Conservation (phyloP, 1,139 yeast species). For the Sugiyamaella xylanicola region DNA sequence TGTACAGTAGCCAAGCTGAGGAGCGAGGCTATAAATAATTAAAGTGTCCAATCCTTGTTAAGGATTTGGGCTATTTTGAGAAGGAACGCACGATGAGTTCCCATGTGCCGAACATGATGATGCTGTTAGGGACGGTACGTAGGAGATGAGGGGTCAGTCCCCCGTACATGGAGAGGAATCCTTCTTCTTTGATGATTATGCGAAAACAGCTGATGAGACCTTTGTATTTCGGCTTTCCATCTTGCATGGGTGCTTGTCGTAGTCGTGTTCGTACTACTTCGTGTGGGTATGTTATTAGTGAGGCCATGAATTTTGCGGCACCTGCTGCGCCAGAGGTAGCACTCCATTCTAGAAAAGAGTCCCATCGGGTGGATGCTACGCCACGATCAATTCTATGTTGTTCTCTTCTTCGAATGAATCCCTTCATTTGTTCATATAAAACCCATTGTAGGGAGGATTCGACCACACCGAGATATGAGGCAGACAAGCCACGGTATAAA, state of each 20-base stretch:
- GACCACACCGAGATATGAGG: constrained; percentile 90
- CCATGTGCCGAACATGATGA: constrained; percentile 99
- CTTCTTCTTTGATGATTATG: constrained; percentile 85
- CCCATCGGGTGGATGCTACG: constrained; percentile 52
- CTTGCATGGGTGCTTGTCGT: constrained; percentile 86
- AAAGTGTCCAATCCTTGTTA: neutral
- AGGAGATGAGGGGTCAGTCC: constrained; percentile 96
- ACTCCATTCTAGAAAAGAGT: constrained; percentile 81
- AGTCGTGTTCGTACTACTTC: constrained; percentile 95
- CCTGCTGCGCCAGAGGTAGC: constrained; percentile 99
- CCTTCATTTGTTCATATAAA: constrained; percentile 91
- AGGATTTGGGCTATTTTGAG: constrained; percentile 16
- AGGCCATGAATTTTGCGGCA: constrained; percentile 90
- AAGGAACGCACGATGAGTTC: constrained; percentile 76
- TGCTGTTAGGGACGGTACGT: constrained; percentile 96
- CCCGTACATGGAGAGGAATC: constrained; percentile 90
- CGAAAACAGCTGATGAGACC: constrained; percentile 88
- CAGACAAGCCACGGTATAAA: constrained; percentile 85
- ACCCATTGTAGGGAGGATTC: constrained; percentile 98
- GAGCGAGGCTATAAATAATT: neutral
- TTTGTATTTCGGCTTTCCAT: constrained; percentile 83
- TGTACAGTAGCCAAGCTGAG: neutral
- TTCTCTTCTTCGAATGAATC: constrained; percentile 60
- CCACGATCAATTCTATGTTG: constrained; percentile 48
- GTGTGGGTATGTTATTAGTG: constrained; percentile 93